A percentile compares a stretch with the other conserved stretches of the same genome.
Evolutionary conservation across 2,329 filamentous ascomycete species (phyloP).

Genomic region (Cadophora sp.): DNA sequence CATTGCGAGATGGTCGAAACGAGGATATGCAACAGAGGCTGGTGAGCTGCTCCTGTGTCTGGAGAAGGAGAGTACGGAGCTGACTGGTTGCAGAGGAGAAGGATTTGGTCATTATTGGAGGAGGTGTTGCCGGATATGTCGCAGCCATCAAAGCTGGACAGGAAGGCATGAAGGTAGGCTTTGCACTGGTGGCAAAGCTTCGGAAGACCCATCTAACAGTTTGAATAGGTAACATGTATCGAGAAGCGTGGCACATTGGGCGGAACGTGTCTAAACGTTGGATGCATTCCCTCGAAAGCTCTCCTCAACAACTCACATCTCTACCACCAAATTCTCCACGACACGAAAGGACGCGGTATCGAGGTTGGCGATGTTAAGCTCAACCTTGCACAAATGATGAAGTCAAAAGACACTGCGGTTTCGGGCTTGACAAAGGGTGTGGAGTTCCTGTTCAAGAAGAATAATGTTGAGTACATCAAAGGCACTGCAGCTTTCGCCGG

Average conservation of each 20-base stretch:
- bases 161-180: conserved; percentile 87
- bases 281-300: conserved; percentile 99
- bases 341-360: conserved; percentile 96
- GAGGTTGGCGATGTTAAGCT: conserved; percentile 97
- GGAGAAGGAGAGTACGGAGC: conserved; percentile 56
- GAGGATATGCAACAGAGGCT: conserved; percentile 61
- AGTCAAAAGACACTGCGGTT: conserved; percentile 95
- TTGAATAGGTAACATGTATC: conserved; percentile 84
- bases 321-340: conserved; percentile 96
- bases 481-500: conserved; percentile 86
- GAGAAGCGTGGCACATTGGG: conserved; percentile 96
- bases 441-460: conserved; percentile 99
- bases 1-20: conserved; percentile 62
- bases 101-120: conserved; percentile 96
- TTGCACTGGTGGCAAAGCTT: conserved; percentile 14
- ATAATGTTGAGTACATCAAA: conserved; percentile 97
- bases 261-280: conserved; percentile 97
- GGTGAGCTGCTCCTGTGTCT: conserved; percentile 46
- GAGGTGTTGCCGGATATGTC: conserved; percentile 97
- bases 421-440: conserved; percentile 91
- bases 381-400: conserved; percentile 96
- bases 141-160: conserved; percentile 99
- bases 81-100: conserved; percentile 81
- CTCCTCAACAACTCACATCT: conserved; percentile 99
- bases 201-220: conserved; percentile 27